phyloP scores from a whole-genome alignment of 768 basidiomycete species.

The Naganishia randhawae region DNA sequence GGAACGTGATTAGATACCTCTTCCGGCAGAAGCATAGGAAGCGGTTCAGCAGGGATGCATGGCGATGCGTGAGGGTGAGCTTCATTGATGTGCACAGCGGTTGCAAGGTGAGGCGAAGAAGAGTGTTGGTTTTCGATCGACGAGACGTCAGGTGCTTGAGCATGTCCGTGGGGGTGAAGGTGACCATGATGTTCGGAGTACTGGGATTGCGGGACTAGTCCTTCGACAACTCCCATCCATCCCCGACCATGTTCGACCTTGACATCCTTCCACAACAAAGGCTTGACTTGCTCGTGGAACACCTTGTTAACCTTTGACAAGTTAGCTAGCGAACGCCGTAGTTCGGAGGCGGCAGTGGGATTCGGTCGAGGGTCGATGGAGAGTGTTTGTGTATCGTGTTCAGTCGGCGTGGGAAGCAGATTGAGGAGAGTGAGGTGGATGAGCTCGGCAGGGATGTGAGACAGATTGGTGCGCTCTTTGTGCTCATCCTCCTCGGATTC shows the following conservation, averaged over 20 bases:
- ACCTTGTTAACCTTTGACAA: constrained; percentile 16
- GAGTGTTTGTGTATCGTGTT: constrained; percentile 16
- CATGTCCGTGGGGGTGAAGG: constrained; percentile 14
- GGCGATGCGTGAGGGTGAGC: constrained; percentile 16
- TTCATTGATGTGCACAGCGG: neutral
- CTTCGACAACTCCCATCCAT: constrained; percentile 49
- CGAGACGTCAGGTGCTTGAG: constrained; percentile 12
- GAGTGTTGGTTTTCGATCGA: constrained; percentile 2
- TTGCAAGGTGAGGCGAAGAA: neutral
- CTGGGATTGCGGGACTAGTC: constrained; percentile 32
- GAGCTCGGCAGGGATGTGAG: constrained; percentile 13
- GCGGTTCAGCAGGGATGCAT: constrained; percentile 18
- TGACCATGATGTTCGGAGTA: constrained; percentile 22
- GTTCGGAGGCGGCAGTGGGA: constrained; percentile 11
- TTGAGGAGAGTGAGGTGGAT: constrained; percentile 20
- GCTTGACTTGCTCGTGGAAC: constrained; percentile 40
- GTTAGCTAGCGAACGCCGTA: constrained; percentile 18
- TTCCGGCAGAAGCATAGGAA: constrained; percentile 13
- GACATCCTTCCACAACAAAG: constrained; percentile 49
- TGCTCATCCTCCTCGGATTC: constrained; percentile 13
- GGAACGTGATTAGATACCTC: constrained; percentile 4
- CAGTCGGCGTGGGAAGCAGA: constrained; percentile 2
- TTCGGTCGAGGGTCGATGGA: constrained; percentile 20
- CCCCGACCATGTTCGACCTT: constrained; percentile 44
- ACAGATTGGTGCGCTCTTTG: neutral